A percentile compares a stretch with the other conserved stretches of the same genome.
These are phyloP conservation scores for Monosporozyma yasuniensis DNA, from an alignment of 805 yeast species.

Conservation along the genomic window DNA sequence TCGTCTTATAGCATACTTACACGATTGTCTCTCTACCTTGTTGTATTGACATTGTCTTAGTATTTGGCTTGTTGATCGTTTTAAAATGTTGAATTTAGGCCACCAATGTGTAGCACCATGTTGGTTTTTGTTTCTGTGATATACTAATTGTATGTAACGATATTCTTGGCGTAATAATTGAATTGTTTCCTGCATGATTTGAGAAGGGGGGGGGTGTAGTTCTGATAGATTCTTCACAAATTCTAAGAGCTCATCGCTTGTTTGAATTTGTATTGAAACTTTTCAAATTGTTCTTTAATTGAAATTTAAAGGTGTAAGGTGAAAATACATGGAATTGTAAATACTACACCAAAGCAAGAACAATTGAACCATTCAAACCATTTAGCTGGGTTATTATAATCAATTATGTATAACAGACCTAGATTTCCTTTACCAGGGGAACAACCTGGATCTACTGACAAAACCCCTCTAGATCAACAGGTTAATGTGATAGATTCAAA, in stretches of 20 bases:
- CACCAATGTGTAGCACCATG: slow-evolving; percentile 73
- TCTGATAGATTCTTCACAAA: too few species aligned
- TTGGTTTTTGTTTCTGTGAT: slow-evolving; percentile 69
- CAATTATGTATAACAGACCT: neutral
- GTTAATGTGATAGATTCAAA: too few species aligned
- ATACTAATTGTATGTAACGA: slow-evolving; percentile 49
- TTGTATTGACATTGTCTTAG: neutral
- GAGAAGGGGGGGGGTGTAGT: too few species aligned
- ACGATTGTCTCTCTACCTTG: neutral
- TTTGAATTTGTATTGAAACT: neutral
- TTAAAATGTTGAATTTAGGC: slow-evolving; percentile 54
- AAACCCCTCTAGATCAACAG: too few species aligned
- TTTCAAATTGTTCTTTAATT: neutral
- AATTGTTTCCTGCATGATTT: neutral
- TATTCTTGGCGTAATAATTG: slow-evolving; percentile 37
- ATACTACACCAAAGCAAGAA: too few species aligned
- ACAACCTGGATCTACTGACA: neutral
- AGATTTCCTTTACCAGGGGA: neutral
- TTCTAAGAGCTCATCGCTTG: neutral
- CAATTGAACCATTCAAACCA: too few species aligned
- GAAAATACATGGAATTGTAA: too few species aligned
- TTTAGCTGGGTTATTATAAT: neutral
- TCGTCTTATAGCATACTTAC: slow-evolving; percentile 6
- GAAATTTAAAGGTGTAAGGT: too few species aligned
- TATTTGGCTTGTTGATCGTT: slow-evolving; percentile 36